Conservation (phyloP, 2,329 filamentous ascomycete species). For the Phyllosticta ampelicida region DNA sequence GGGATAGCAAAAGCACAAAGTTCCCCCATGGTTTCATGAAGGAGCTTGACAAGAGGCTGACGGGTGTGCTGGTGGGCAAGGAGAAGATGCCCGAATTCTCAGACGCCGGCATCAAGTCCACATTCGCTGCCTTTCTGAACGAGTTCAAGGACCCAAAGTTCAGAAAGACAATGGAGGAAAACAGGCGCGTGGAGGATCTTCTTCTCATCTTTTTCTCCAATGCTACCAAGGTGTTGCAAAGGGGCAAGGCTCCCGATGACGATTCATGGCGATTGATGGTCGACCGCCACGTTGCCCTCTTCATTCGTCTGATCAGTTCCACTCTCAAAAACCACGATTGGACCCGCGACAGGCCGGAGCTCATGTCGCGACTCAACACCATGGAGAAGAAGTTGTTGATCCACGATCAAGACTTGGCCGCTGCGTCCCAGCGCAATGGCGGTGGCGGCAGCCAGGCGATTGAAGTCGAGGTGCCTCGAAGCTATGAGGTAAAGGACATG, state of each 20-base stretch:
- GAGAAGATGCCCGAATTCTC: constrained; percentile 82
- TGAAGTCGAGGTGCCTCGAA: constrained; percentile 73
- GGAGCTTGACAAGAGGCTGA: constrained; percentile 66
- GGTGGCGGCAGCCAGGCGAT: constrained; percentile 53
- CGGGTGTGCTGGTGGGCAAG: constrained; percentile 66
- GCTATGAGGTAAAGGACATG: constrained; percentile 96
- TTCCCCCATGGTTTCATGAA: constrained; percentile 62
- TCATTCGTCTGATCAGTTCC: constrained; percentile 73
- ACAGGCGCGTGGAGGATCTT: constrained; percentile 82
- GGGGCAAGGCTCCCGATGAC: constrained; percentile 64
- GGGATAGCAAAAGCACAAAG: constrained; percentile 58
- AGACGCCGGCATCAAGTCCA: constrained; percentile 82
- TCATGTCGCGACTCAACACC: constrained; percentile 65
- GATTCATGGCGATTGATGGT: constrained; percentile 86
- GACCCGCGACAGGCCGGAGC: constrained; percentile 73
- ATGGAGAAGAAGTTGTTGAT: constrained; percentile 89
- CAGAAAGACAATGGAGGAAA: constrained; percentile 85
- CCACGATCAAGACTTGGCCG: constrained; percentile 80
- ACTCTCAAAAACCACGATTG: constrained; percentile 77
- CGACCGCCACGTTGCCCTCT: constrained; percentile 88
- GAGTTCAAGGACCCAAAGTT: constrained; percentile 83
- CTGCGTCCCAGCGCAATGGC: constrained; percentile 46
- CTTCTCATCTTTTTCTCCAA: constrained; percentile 94
- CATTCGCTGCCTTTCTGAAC: constrained; percentile 89
- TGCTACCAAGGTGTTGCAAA: constrained; percentile 81